phyloP scores from a whole-genome alignment of 805 yeast species.

The Tetrapisispora namnaoensis region DNA sequence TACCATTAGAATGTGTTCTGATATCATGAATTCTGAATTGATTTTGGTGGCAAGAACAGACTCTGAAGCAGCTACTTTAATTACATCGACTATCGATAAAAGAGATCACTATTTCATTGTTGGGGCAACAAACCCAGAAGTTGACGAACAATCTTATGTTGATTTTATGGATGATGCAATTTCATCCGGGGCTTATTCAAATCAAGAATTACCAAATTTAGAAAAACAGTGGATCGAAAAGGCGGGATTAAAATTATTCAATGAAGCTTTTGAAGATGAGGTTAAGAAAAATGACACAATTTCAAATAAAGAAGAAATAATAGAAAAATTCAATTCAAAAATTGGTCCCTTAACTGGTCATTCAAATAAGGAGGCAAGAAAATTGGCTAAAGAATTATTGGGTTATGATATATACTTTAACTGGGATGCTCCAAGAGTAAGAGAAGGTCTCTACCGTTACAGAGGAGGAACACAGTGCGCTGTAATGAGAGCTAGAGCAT shows the following conservation, averaged over 20 bases:
- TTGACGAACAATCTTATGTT: constrained; percentile 39
- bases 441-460: constrained; percentile 96
- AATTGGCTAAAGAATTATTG: constrained; percentile 59
- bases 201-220: constrained; percentile 52
- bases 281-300: constrained; percentile 44
- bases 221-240: constrained; percentile 74
- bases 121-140: constrained; percentile 84
- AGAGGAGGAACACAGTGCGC: constrained; percentile 96
- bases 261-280: constrained; percentile 82
- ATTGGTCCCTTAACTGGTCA: constrained; percentile 69
- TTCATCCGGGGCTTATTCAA: constrained; percentile 42
- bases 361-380: constrained; percentile 72
- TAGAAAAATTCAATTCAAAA: constrained; percentile 52
- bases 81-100: constrained; percentile 87
- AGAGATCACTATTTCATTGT: constrained; percentile 89
- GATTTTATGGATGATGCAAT: constrained; percentile 79
- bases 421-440: constrained; percentile 91
- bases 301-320: constrained; percentile 50
- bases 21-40: constrained; percentile 79
- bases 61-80: constrained; percentile 92
- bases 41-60: constrained; percentile 91
- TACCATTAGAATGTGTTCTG: constrained; percentile 92
- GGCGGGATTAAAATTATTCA: constrained; percentile 82
- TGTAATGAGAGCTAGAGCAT: constrained; percentile 91
- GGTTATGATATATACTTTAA: constrained; percentile 82